These are phyloP conservation scores for Pseudocercospora musae DNA, from an alignment of 2,329 filamentous ascomycete genomes.

Conservation along the genomic window DNA sequence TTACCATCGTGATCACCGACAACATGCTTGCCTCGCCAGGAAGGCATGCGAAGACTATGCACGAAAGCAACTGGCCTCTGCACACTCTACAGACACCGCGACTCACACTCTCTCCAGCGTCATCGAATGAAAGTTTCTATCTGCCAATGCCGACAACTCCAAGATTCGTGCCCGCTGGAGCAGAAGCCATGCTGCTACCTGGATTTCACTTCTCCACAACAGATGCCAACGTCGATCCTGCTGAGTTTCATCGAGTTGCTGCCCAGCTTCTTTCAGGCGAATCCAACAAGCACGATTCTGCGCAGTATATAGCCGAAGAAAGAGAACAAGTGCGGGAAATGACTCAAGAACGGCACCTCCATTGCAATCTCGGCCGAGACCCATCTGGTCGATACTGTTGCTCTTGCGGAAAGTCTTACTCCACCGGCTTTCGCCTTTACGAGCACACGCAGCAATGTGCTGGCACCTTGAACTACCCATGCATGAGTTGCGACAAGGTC, in stretches of 20 bases:
- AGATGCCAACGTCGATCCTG: slow-evolving; percentile 18
- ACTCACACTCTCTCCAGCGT: slow-evolving; percentile 15
- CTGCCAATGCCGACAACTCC: slow-evolving; percentile 9
- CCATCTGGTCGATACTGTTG: slow-evolving; percentile 20
- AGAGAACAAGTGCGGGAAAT: background rate
- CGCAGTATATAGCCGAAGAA: slow-evolving; percentile 7
- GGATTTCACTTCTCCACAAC: slow-evolving; percentile 26
- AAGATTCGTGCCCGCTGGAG: background rate
- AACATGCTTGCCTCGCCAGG: slow-evolving; percentile 15
- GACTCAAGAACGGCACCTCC: slow-evolving; percentile 13
- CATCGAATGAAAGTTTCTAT: slow-evolving; percentile 12
- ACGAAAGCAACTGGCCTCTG: slow-evolving; percentile 16
- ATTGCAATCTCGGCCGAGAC: slow-evolving; percentile 21
- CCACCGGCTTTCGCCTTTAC: slow-evolving; percentile 12
- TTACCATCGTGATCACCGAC: slow-evolving; percentile 7
- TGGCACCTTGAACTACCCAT: slow-evolving; percentile 19
- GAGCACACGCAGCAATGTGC: slow-evolving; percentile 21
- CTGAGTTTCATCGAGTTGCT: slow-evolving; percentile 25
- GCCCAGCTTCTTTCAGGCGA: slow-evolving; percentile 23
- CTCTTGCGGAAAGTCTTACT: slow-evolving; percentile 24
- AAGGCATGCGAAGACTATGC: slow-evolving; percentile 17
- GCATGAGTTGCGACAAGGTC: slow-evolving; percentile 20
- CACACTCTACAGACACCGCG: slow-evolving; percentile 6
- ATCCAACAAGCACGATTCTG: slow-evolving; percentile 6
- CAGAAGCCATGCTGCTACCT: slow-evolving; percentile 15